Conservation (phyloP, 208 protist species). For the Crithidia acanthocephali region DNA sequence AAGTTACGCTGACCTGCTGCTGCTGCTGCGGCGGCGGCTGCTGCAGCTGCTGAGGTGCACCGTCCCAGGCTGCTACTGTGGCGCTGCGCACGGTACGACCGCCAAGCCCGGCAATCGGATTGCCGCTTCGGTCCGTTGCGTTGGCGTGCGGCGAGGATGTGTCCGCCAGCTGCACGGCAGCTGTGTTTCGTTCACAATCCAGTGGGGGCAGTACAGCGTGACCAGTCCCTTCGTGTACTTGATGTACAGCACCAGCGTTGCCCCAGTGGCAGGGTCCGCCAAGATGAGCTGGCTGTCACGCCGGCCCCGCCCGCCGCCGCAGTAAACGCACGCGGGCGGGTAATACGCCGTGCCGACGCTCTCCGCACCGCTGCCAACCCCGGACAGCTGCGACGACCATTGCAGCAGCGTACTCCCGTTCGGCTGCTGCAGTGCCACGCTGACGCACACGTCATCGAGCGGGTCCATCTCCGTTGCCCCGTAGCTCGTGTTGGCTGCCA, state of each 20-base stretch:
- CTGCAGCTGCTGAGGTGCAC: neutral
- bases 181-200: slow-evolving; percentile 67
- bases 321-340: slow-evolving; percentile 41
- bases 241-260: slow-evolving; percentile 51
- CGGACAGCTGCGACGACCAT: slow-evolving; percentile 13
- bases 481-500: slow-evolving; percentile 36
- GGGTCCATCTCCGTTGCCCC: slow-evolving; percentile 70
- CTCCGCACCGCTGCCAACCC: neutral
- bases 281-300: slow-evolving; percentile 38
- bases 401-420: slow-evolving; percentile 46
- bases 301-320: slow-evolving; percentile 13
- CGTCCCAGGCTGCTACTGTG: slow-evolving; percentile 19
- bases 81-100: slow-evolving; percentile 24
- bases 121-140: slow-evolving; percentile 7
- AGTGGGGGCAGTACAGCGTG: slow-evolving; percentile 60
- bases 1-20: neutral
- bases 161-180: slow-evolving; percentile 55
- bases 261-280: slow-evolving; percentile 34
- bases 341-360: slow-evolving; percentile 5
- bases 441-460: slow-evolving; percentile 60
- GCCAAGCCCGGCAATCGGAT: slow-evolving; percentile 22
- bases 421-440: slow-evolving; percentile 55
- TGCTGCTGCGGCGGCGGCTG: neutral
- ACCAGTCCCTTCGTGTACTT: slow-evolving; percentile 45
- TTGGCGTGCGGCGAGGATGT: slow-evolving; percentile 12